Conservation (phyloP, 1,284 basidiomycete genomes). For the Macrocybe sp. region DNA sequence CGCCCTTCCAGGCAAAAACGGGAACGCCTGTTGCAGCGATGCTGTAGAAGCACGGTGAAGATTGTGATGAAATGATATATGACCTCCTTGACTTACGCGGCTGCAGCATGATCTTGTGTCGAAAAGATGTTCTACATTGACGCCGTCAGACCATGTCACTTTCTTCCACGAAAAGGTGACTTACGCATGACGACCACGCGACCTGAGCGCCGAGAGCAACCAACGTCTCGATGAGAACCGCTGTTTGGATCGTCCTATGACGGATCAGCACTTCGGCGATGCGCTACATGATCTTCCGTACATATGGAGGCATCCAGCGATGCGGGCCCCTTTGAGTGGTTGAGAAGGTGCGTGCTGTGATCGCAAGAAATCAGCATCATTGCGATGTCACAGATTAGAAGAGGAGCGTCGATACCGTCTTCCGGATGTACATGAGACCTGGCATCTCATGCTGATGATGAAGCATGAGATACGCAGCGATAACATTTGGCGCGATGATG, state of each 20-base stretch:
- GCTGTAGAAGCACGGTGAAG: constrained; percentile 28
- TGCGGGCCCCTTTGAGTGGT: constrained; percentile 93
- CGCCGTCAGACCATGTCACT: constrained; percentile 8
- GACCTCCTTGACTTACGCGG: constrained; percentile 61
- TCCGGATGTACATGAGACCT: constrained; percentile 87
- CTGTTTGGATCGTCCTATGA: constrained; percentile 91
- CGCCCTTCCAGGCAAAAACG: constrained; percentile 99
- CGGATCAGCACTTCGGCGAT: not conserved
- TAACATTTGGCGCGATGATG: constrained; percentile 16
- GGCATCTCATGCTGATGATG: constrained; percentile 78
- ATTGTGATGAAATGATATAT: constrained; percentile 2
- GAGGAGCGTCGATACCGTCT: constrained; percentile 51
- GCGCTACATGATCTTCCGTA: constrained; percentile 27
- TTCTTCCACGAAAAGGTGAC: constrained; percentile 22
- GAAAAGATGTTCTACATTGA: constrained; percentile 92
- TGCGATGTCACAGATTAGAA: constrained; percentile 6
- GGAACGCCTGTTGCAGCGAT: constrained; percentile 98
- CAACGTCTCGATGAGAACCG: constrained; percentile 95
- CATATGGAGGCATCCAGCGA: constrained; percentile 98
- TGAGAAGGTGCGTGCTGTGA: constrained; percentile 72
- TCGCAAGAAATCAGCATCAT: constrained; percentile 15
- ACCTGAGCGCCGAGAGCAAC: constrained; percentile 95
- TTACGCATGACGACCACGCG: constrained; percentile 96
- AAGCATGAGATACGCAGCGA: constrained; percentile 14
- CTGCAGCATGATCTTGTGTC: constrained; percentile 98